Base-by-base conservation (phyloP, 257 asterid species). In the Solanum etuberosum region DNA sequence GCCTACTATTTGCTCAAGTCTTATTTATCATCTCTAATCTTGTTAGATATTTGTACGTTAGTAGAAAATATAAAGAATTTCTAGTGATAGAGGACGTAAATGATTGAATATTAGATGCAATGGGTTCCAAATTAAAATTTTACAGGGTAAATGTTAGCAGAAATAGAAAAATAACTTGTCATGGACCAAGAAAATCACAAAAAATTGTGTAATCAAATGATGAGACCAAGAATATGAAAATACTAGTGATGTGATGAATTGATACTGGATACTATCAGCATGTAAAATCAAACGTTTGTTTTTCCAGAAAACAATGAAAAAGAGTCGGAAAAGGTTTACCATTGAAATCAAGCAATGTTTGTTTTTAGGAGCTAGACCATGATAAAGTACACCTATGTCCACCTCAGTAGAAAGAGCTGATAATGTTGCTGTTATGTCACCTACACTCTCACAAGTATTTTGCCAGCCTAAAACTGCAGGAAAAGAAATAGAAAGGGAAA, bases 381-480 rank as follows among this genome's bases (percentile, higher is more conserved):
- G 95, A 90, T 96, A 97, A 76, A 95, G 96, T 90, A 90, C 92
- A 89, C 98, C 91, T 86, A 95, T 88, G 91, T 97, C 99, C 88
- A 96, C 91, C 91, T 94, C 97, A 84, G 98, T 97, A 65, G 98
- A 93, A 81, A 97, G 92, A 80, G 97, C 94, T 72, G 92, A 87
- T 90, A 97, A 88, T 86, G 99, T 95, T 21, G 94, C 92, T 87
- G 51, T 93, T 89, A 97, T 97, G 88, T 94, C 97, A 83, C 91
- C 94, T 81, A 94, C 94, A 70, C 92, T 93, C 93, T 97, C 99
- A 38, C 97, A 87, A 48, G 98, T 94, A 91, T 95, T 94, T 91
- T 97, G 98, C 99, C 99, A 97, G 59, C 99, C 99, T 88, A 97
- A 83, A 86, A 95, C 99, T 97, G 92, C 87, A 92, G 86, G 51